A percentile compares a stretch with the other conserved stretches of the same genome.
phyloP scores from a whole-genome alignment of 768 basidiomycete species.

The Cystofilobasidium ferigula region DNA sequence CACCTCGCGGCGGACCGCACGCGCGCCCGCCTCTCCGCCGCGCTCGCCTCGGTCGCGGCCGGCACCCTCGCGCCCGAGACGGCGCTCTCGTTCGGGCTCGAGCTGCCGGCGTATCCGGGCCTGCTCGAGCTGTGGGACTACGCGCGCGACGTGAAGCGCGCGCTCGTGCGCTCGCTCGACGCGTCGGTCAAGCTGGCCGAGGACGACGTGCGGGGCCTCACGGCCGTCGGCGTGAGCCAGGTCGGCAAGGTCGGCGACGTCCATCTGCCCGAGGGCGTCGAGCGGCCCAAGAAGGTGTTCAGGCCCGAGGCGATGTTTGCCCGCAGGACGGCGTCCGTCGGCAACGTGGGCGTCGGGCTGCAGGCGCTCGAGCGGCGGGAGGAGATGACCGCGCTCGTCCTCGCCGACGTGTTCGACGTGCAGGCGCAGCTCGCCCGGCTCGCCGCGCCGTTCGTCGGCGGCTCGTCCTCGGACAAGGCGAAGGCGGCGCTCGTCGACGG shows the following conservation, averaged over 20 bases:
- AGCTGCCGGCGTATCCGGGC: constrained; percentile 70
- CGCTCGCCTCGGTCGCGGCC: constrained; percentile 62
- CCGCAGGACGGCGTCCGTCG: constrained; percentile 41
- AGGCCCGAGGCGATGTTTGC: constrained; percentile 98
- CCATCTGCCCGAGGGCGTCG: constrained; percentile 69
- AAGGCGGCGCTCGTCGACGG: constrained; percentile 43
- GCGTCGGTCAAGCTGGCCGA: constrained; percentile 67
- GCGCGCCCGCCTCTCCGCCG: constrained; percentile 51
- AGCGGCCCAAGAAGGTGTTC: constrained; percentile 71
- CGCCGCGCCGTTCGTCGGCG: constrained; percentile 23
- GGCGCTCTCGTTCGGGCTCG: constrained; percentile 22
- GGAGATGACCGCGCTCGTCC: constrained; percentile 66
- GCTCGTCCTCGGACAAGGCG: constrained; percentile 18
- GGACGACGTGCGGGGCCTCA: constrained; percentile 63
- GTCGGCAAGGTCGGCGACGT: constrained; percentile 60
- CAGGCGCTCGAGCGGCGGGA: constrained; percentile 57
- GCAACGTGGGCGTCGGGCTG: constrained; percentile 75
- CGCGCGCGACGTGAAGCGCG: constrained; percentile 61
- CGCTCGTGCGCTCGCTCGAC: constrained; percentile 71
- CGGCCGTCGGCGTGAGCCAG: constrained; percentile 54
- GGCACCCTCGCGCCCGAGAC: constrained; percentile 51
- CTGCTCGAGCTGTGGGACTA: constrained; percentile 75
- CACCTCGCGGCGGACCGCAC: constrained; percentile 48
- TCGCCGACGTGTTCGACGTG: constrained; percentile 77
- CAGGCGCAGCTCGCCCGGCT: constrained; percentile 61